Evolutionary conservation across 345 rosid genomes (phyloP).

Genomic region (Euphorbia lathyris): DNA sequence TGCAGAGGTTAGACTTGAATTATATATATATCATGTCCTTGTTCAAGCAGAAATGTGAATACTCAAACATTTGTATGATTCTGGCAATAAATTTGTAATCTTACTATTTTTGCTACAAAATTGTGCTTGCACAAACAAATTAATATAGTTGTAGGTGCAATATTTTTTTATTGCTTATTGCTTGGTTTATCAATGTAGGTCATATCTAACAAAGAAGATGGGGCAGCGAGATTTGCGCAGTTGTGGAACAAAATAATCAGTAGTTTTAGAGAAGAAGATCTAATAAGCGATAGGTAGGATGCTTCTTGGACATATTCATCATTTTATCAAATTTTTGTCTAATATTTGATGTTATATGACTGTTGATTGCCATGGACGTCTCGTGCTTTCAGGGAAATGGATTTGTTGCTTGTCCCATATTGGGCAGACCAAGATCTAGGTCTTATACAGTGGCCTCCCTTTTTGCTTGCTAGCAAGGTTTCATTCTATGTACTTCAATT

Average conservation of each 20-base stretch:
- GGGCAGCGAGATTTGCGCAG: slow-evolving; percentile 95
- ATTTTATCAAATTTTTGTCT: not conserved
- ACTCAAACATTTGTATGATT: no score
- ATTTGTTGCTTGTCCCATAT: slow-evolving; percentile 96
- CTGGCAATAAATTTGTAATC: not conserved
- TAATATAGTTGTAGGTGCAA: not conserved
- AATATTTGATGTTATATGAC: not conserved
- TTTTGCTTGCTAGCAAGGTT: slow-evolving; percentile 97
- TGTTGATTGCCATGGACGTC: slow-evolving; percentile 18
- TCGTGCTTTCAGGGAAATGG: slow-evolving; percentile 73
- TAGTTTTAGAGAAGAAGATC: slow-evolving; percentile 96
- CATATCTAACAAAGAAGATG: slow-evolving; percentile 62
- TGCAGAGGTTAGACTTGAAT: slow-evolving; percentile 39
- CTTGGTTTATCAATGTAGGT: slow-evolving; percentile 39
- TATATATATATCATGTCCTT: not conserved
- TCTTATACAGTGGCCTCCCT: slow-evolving; percentile 96
- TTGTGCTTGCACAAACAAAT: not conserved
- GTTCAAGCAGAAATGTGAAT: no score
- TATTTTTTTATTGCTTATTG: not conserved
- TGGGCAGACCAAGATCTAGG: slow-evolving; percentile 96
- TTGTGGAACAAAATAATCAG: slow-evolving; percentile 94
- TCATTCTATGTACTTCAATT: slow-evolving; percentile 12
- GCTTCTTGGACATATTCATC: not conserved
- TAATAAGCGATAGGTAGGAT: slow-evolving; percentile 68
- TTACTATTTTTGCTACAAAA: not conserved